phyloP scores from a whole-genome alignment of 75 land plant genomes.

The Cryptomeria japonica region DNA sequence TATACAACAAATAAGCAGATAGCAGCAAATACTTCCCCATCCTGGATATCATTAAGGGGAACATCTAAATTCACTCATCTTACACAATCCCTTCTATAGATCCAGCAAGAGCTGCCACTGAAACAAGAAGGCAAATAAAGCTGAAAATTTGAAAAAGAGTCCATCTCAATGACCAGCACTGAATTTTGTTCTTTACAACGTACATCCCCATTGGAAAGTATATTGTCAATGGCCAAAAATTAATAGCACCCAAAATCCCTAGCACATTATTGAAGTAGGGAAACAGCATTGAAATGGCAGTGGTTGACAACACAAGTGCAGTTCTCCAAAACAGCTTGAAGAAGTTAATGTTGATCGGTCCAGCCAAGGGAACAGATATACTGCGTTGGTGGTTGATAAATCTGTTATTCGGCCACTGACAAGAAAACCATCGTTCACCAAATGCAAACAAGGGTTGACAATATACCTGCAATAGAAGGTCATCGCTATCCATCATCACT shows the following conservation, averaged over 20 bases:
- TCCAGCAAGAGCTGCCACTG: constrained; percentile 48
- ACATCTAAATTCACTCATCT: neutral
- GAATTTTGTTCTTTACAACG: constrained; percentile 49
- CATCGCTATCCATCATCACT: neutral
- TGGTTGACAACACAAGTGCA: constrained; percentile 58
- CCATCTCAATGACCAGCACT: constrained; percentile 64
- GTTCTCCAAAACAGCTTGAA: constrained; percentile 71
- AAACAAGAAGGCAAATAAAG: constrained; percentile 47
- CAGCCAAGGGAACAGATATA: constrained; percentile 31
- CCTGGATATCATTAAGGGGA: neutral
- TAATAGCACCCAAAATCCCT: constrained; percentile 74
- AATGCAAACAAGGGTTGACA: constrained; percentile 66
- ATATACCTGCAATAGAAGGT: constrained; percentile 36
- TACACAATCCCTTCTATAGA: constrained; percentile 51
- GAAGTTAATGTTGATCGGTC: constrained; percentile 34
- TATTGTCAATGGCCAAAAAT: constrained; percentile 88
- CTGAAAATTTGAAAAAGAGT: constrained; percentile 46
- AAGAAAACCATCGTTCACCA: constrained; percentile 43
- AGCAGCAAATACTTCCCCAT: neutral
- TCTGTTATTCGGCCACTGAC: constrained; percentile 24
- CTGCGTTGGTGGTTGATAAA: constrained; percentile 35
- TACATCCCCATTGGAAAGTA: constrained; percentile 92
- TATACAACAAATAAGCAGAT: neutral
- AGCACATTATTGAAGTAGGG: constrained; percentile 89
- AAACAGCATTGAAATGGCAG: constrained; percentile 66